These are phyloP conservation scores for Panaeolus cyanescens DNA, from an alignment of 768 basidiomycete species.

Conservation along the genomic window DNA sequence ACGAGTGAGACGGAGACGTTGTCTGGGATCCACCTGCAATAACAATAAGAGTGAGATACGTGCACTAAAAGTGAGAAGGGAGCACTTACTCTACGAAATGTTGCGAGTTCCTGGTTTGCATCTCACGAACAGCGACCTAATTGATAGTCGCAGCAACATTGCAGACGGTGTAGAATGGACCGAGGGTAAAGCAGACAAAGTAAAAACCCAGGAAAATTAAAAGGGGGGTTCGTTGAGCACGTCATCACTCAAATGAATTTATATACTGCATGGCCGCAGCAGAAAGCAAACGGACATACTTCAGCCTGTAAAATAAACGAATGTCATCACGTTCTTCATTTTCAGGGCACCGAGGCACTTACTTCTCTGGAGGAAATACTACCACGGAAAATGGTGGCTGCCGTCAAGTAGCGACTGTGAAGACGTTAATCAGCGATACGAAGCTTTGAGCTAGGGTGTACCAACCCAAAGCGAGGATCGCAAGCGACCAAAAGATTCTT, in stretches of 20 bases:
- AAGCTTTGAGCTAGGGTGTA: constrained; percentile 1
- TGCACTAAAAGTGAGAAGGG: not conserved
- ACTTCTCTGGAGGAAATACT: constrained; percentile 81
- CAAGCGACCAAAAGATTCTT: constrained; percentile 81
- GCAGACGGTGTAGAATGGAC: not conserved
- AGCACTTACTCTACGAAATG: constrained; percentile 77
- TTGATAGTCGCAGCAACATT: constrained; percentile 4
- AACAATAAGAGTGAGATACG: not conserved
- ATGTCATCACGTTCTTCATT: constrained; percentile 33
- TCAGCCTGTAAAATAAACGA: constrained; percentile 45
- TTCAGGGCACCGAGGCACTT: constrained; percentile 28
- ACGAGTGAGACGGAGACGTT: constrained; percentile 86
- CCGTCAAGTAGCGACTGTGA: constrained; percentile 79
- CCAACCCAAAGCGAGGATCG: constrained; percentile 77
- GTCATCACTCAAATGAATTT: constrained; percentile 15
- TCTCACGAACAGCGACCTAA: constrained; percentile 68
- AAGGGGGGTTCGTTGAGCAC: constrained; percentile 13
- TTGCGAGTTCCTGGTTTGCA: constrained; percentile 74
- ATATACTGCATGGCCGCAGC: constrained; percentile 16
- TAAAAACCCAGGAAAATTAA: not conserved
- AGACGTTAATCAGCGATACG: constrained; percentile 4
- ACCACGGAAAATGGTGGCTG: constrained; percentile 87
- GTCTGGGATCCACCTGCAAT: constrained; percentile 81
- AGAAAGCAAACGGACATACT: constrained; percentile 36
- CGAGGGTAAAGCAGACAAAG: not conserved